Evolutionary conservation across 768 basidiomycete genomes (phyloP).

Genomic region (Termitomyces sp.): DNA sequence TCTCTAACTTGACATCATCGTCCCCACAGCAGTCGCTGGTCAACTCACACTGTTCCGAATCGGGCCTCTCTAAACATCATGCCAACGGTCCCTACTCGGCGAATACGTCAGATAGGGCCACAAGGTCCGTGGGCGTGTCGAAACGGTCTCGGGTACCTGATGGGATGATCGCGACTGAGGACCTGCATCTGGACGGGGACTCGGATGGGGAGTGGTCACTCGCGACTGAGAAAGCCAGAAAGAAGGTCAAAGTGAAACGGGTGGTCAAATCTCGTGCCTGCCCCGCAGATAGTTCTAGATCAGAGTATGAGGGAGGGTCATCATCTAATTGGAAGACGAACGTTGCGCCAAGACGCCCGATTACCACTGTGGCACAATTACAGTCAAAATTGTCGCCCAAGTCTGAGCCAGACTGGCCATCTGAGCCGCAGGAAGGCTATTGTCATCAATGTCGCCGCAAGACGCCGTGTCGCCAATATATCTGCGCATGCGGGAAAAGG

Average conservation of each 20-base stretch:
- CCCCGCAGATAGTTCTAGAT: neutral
- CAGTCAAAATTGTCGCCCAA: no score
- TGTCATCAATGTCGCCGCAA: conserved; percentile 19
- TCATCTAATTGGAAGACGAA: neutral
- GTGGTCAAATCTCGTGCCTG: neutral
- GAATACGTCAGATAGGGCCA: neutral
- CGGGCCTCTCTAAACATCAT: neutral
- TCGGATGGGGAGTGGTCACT: conserved; percentile 5
- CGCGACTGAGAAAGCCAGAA: neutral
- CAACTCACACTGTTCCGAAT: neutral
- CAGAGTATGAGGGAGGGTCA: neutral
- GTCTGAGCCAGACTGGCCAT: conserved; percentile 2
- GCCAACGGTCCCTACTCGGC: neutral
- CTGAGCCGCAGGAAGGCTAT: conserved; percentile 4
- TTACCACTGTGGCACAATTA: neutral
- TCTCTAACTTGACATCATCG: neutral
- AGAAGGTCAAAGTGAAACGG: neutral
- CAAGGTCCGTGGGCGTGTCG: neutral
- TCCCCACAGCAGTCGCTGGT: neutral
- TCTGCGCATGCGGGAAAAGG: conserved; percentile 10
- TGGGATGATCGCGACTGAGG: neutral
- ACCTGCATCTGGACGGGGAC: neutral
- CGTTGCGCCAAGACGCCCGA: neutral
- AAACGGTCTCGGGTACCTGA: neutral
- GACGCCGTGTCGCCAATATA: conserved; percentile 4